Evolutionary conservation across 1,284 basidiomycete genomes (phyloP).

Genomic region (Austroboletus olivaceoglutinosus): DNA sequence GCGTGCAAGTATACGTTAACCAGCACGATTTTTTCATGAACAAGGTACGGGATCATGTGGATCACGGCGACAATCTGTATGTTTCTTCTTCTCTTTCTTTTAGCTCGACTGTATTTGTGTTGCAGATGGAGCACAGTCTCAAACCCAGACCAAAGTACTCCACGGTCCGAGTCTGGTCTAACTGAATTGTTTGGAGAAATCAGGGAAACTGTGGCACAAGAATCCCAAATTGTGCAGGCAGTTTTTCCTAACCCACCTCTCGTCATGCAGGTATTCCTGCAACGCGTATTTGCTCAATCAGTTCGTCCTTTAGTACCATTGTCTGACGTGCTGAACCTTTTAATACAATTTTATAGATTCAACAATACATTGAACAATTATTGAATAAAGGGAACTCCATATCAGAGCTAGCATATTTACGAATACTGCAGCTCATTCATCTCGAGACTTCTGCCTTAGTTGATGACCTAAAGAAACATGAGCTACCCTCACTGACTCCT

Average conservation of each 20-base stretch:
- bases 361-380: conserved; percentile 90
- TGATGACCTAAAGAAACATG: conserved; percentile 91
- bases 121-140: conserved; percentile 80
- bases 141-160: conserved; percentile 77
- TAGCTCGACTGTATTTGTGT: conserved; percentile 11
- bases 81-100: conserved; percentile 22
- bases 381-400: conserved; percentile 70
- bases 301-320: conserved; percentile 46
- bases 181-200: conserved; percentile 86
- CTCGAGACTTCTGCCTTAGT: conserved; percentile 77
- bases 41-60: conserved; percentile 63
- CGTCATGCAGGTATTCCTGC: conserved; percentile 99
- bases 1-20: conserved; percentile 98
- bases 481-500: conserved; percentile 68
- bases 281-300: conserved; percentile 97
- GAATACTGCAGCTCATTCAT: conserved; percentile 88
- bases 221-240: conserved; percentile 97
- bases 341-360: conserved; percentile 61
- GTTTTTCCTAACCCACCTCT: conserved; percentile 96
- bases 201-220: conserved; percentile 87
- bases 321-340: background rate
- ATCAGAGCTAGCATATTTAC: conserved; percentile 89
- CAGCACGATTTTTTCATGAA: conserved; percentile 99
- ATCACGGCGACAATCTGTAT: conserved; percentile 63
- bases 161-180: conserved; percentile 80